These are phyloP conservation scores for Penicillium freii DNA, from an alignment of 2,329 filamentous ascomycete genomes.

Conservation along the genomic window DNA sequence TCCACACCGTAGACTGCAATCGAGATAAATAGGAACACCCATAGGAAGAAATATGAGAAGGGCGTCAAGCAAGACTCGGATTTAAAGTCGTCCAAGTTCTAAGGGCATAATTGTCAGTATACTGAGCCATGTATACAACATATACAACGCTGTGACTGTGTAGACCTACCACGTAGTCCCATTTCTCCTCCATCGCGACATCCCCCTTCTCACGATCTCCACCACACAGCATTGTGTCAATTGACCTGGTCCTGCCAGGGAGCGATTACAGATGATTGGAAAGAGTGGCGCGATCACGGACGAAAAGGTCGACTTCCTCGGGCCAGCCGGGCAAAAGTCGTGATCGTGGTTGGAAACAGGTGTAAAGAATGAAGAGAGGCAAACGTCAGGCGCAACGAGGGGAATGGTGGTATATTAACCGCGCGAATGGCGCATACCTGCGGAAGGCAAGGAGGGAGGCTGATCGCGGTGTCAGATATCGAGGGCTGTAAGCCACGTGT, in stretches of 20 bases:
- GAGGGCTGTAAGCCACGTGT: slow-evolving; percentile 1
- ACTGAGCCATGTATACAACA: too few species aligned
- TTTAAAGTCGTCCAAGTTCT: slow-evolving; percentile 73
- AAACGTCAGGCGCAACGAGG: slow-evolving; percentile 7
- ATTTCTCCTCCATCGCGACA: slow-evolving; percentile 80
- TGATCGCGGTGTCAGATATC: not conserved
- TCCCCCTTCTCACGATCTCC: slow-evolving; percentile 61
- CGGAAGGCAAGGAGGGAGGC: slow-evolving; percentile 8
- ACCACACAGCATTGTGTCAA: slow-evolving; percentile 62
- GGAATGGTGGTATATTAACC: slow-evolving; percentile 13
- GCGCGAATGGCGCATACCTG: slow-evolving; percentile 21
- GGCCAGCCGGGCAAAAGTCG: slow-evolving; percentile 38
- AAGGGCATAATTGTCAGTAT: slow-evolving; percentile 12
- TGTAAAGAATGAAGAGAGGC: not conserved
- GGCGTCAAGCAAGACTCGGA: slow-evolving; percentile 72
- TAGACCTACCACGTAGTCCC: slow-evolving; percentile 79
- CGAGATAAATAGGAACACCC: slow-evolving; percentile 74
- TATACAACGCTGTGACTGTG: not conserved
- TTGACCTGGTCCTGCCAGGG: slow-evolving; percentile 33
- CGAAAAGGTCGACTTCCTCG: slow-evolving; percentile 29
- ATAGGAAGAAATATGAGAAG: slow-evolving; percentile 82
- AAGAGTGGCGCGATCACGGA: slow-evolving; percentile 11
- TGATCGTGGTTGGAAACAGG: not conserved
- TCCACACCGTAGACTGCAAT: slow-evolving; percentile 85
- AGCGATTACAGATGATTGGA: slow-evolving; percentile 5